Evolutionary conservation across 495 filamentous ascomycete genomes (phyloP), one percentile per base, ranked within the genome.

Genomic region (Aspergillus panamensis): DNA sequence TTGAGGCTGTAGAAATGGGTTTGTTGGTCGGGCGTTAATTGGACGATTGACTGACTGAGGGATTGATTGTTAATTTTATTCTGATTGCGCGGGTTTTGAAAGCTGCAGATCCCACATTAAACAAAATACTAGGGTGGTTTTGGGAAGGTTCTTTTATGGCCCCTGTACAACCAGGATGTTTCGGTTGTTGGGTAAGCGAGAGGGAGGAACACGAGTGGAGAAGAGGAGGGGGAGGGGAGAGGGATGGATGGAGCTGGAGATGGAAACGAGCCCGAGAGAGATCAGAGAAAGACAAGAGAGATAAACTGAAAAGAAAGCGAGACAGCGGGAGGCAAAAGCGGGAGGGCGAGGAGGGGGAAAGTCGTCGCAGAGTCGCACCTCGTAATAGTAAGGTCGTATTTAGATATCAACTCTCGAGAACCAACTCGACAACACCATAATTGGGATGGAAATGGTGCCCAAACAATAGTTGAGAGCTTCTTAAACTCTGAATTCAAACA

Each of bases 61-160:
- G 53, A 33, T 49, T 48, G 57, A 47, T 52, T n/a, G 53, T 44
- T 51, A 53, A 20, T 19, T 48, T 51, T 21, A 37, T 33, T 56
- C 55, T 44, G 45, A 39, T 44, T 37, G 55, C 55, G 60, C 51
- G 44, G 45, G 54, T 50, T 57, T 57, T 51, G 55, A 39, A 45
- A 48, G 51, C 44, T 54, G 60, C 60, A 62, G 55, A 62, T 62
- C 60, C 44, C 44, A 57, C 60, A 57, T 62, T 54, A 51, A 52
- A 48, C 48, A 32, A 57, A 57, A 51, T 52, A 25, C 49, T 25
- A 51, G 51, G 30, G 25, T 25, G 2, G 25, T 25, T 25, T 25
- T 25, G 25, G 25, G 25, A 5, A 5, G 25, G 25, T 25, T 37
- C 39, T 52, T 51, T 42, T 49, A 25, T 9, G 32, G 50, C 16